Base-by-base conservation (phyloP, 805 yeast species). In the Candida suzukii region DNA sequence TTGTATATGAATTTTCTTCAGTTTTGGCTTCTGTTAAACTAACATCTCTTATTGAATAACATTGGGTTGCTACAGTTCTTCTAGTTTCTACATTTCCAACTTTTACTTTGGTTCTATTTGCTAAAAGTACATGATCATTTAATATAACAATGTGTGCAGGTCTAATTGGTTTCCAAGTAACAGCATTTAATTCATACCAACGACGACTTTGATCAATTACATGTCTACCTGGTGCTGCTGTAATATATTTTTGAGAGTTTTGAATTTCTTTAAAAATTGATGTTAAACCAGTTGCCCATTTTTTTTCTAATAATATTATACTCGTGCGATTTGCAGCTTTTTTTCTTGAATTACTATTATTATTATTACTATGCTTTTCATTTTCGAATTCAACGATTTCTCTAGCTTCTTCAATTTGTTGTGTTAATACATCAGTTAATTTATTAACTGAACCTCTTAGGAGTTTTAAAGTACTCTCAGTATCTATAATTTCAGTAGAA, bases 161-260 rank as follows among this genome's bases (percentile, higher is more conserved):
- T 49, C 83, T 80, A 27, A 81, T 68, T 1, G 88, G 81, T 57
- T 86, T 86, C 76, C 87, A 78, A 12, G 95, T 87, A 0, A 93
- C 88, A 2, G 83, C 77, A 53, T 88, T 88, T 45, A 90, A 64
- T 60, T 88, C 96, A 43, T 74, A 77, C 96, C 96, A 90, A 38
- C 88, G 73, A 2, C 83, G 83, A 56, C 88, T 78, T 51, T 88
- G 93, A 10, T 79, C 74, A 17, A 87, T 63, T 2, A 88, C 75
- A 58, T 88, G 96, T 38, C 96, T 72, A 3, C 90, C 93, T 0
- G 90, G 87, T 8, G 75, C 58, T 1, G 85, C 77, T 18, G 88
- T 83, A 30, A 88, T 68, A 45, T 73, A 76, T 53, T 84, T 84
- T 51, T 85, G 90, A 1, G 95, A 88, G n/a, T 96, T 95, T 48